Base-by-base conservation (phyloP, 305 asterid genomes). In the Fraxinus latifolia region DNA sequence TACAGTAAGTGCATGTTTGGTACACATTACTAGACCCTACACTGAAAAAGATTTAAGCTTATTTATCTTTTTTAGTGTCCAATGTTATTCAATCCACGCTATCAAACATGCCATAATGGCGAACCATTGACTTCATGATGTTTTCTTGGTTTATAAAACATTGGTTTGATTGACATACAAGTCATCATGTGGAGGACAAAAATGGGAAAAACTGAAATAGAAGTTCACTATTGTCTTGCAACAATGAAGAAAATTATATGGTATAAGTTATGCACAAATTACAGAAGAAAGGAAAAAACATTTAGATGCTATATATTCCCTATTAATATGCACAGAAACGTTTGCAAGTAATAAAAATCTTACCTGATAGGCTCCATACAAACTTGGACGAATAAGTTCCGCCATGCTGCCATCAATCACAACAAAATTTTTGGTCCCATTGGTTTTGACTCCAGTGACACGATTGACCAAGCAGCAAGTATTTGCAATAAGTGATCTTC, bases 361-460 rank as follows among this genome's bases (percentile, higher is more conserved):
- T 79, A 94, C 99, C 91, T 95, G 99, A 85, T 94, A 94, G 74
- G 99, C 97, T 39, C 81, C 96, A 77, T 96, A 96, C 60, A 96
- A 88, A 87, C 99, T 96, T 29, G 99, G 99, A 33, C 98, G 97
- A 82, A 96, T 96, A 70, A 94, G 98, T 89, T 94, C 99, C 3
- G 99, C 89, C 99, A 96, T 96, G 87, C 99, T 96, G 68, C 99
- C 99, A 88, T 96, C 99, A 78, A 96, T 88, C 83, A 96, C 99
- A 23, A 96, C 81, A 82, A 94, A 96, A 62, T 94, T 93, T 82
- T 96, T 96, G 0, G 97, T 92, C 53, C 99, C 99, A 12, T 96
- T 96, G 55, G 98, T 93, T 86, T 96, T 96, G 34, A 96, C 98
- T 79, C 99, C 99, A 70, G 96, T 96, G 23, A 96, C 97, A 60